Percentiles rank a stretch among this genome's conserved stretches.
Conservation (phyloP, 768 basidiomycete species). For the Auricularia sp. region DNA sequence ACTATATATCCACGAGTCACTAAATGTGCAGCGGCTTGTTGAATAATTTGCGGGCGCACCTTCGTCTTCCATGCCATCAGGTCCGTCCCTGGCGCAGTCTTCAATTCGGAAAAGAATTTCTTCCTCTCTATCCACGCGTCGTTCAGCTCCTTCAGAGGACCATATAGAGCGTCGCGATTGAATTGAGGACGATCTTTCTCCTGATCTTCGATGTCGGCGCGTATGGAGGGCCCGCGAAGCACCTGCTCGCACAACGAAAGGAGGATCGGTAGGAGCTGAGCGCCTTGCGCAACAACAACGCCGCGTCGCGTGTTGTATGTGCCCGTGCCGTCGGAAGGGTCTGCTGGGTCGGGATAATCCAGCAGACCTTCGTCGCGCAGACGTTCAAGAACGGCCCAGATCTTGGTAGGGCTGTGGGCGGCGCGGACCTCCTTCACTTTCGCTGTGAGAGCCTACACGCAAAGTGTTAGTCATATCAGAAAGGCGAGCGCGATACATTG, state of each 20-base stretch:
- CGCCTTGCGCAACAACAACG: conserved; percentile 32
- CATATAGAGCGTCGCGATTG: conserved; percentile 37
- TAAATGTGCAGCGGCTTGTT: neutral
- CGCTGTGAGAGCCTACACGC: conserved; percentile 30
- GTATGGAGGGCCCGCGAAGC: conserved; percentile 36
- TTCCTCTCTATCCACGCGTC: conserved; percentile 41
- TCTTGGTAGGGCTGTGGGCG: conserved; percentile 47
- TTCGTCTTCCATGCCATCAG: conserved; percentile 12
- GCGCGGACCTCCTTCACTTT: conserved; percentile 44
- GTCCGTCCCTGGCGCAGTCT: conserved; percentile 14
- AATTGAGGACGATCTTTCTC: conserved; percentile 43
- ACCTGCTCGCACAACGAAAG: conserved; percentile 46
- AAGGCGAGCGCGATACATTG: conserved; percentile 2
- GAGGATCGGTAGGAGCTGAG: conserved; percentile 61
- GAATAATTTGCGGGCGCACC: conserved; percentile 3
- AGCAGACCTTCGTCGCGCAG: conserved; percentile 34
- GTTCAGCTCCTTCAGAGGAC: conserved; percentile 45
- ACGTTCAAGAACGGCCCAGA: conserved; percentile 47
- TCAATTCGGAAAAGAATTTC: conserved; percentile 22
- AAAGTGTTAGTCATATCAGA: neutral
- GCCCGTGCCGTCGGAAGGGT: conserved; percentile 37
- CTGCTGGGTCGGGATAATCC: conserved; percentile 46
- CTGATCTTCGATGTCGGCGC: conserved; percentile 54
- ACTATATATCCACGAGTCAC: conserved; percentile 7
- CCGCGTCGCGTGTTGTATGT: neutral